Conservation (phyloP, 2,329 filamentous ascomycete genomes). For the Hypoxylon sp. region DNA sequence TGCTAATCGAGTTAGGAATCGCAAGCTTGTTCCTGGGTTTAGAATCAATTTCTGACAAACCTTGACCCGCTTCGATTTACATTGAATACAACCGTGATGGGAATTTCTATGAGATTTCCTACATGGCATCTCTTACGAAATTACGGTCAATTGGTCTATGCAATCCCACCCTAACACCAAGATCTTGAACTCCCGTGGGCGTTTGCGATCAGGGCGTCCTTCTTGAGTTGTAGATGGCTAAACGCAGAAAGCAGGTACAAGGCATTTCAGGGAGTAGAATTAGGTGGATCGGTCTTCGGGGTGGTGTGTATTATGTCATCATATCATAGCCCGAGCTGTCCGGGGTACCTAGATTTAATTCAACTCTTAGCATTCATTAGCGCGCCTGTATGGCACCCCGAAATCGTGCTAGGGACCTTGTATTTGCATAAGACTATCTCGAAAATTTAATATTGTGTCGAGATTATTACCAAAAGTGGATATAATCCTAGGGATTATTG, state of each 20-base stretch:
- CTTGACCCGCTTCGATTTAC: slow-evolving; percentile 25
- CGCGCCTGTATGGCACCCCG: no score
- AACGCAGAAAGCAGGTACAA: no score
- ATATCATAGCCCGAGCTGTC: neutral
- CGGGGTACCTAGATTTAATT: no score
- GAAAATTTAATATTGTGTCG: no score
- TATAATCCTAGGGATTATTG: no score
- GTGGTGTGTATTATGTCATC: neutral
- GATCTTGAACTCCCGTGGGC: neutral
- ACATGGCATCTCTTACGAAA: slow-evolving; percentile 9
- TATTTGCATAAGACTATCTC: no score
- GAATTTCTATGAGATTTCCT: slow-evolving; percentile 31
- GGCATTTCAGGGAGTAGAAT: no score
- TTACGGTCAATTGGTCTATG: neutral
- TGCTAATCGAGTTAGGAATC: slow-evolving; percentile 5
- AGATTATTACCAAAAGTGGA: no score
- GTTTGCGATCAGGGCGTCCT: neutral
- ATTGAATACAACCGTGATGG: slow-evolving; percentile 28
- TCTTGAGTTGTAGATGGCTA: neutral
- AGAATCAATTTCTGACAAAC: neutral
- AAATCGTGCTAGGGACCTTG: no score
- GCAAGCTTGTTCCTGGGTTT: neutral
- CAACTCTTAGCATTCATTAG: neutral
- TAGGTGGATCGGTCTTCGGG: neutral
- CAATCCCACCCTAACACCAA: neutral